phyloP scores from a whole-genome alignment of 176 grass and related monocot species.

The Leersia perrieri region DNA sequence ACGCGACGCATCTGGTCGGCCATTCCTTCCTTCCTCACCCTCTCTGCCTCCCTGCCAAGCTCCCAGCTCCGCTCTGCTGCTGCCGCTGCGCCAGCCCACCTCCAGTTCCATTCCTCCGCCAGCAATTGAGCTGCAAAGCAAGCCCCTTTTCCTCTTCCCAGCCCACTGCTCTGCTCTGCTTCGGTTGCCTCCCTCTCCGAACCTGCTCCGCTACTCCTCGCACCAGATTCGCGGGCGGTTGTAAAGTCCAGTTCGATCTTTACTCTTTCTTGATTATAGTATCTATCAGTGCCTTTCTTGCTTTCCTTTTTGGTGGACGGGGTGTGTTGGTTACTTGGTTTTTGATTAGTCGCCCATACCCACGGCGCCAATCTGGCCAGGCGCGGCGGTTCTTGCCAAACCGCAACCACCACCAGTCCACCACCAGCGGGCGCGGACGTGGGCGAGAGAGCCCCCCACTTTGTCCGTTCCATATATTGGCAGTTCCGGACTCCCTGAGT shows the following conservation, averaged over 20 bases:
- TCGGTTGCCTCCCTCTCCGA: neutral
- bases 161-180: slow-evolving; percentile 7
- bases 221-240: slow-evolving; percentile 23
- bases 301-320: slow-evolving; percentile 22
- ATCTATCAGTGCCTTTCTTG: slow-evolving; percentile 3
- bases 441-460: neutral
- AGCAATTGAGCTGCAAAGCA: neutral
- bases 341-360: slow-evolving; percentile 31
- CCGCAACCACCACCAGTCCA: neutral
- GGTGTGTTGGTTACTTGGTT: neutral
- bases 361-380: neutral
- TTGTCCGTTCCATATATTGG: neutral
- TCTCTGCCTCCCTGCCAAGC: neutral
- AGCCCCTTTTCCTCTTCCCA: neutral
- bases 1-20: neutral
- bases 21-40: neutral
- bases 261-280: slow-evolving; percentile 4
- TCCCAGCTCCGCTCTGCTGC: neutral
- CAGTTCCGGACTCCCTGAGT: neutral
- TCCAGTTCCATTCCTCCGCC: slow-evolving; percentile 22
- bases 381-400: slow-evolving; percentile 16
- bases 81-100: slow-evolving; percentile 9
- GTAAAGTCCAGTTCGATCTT: slow-evolving; percentile 9
- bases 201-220: neutral
- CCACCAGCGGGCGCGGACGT: neutral